phyloP scores from a whole-genome alignment of 495 filamentous ascomycete genomes.

The Astrothelium subdiscretum region DNA sequence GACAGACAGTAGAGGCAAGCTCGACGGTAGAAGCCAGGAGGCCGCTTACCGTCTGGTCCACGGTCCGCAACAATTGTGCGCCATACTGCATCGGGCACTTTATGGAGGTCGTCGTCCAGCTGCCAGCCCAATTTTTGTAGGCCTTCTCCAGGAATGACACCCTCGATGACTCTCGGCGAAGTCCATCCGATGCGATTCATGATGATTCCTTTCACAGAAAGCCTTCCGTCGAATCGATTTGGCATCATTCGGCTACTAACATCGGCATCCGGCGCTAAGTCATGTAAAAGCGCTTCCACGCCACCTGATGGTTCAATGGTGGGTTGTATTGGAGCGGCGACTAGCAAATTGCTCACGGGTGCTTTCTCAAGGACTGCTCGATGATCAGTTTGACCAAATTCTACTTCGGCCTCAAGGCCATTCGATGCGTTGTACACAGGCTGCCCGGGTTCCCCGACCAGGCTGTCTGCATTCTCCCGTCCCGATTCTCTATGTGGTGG shows the following conservation, averaged over 20 bases:
- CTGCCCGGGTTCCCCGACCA: not conserved
- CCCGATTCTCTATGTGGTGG: not conserved
- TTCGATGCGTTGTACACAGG: not conserved
- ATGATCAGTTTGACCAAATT: not conserved
- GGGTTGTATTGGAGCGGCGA: too few species aligned
- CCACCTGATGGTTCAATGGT: not conserved
- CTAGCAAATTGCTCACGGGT: not conserved
- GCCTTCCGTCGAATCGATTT: not conserved
- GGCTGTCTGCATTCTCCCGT: not conserved
- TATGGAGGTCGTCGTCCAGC: not conserved
- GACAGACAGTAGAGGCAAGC: conserved; percentile 10
- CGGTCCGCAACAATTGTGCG: conserved; percentile 20
- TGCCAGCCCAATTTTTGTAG: not conserved
- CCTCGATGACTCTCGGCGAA: not conserved
- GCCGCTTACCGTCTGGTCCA: conserved; percentile 9
- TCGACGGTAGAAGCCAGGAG: conserved; percentile 13
- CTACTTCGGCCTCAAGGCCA: not conserved
- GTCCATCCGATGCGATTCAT: not conserved
- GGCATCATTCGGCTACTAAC: not conserved
- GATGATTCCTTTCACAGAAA: not conserved
- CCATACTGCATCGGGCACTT: conserved; percentile 13
- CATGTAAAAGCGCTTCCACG: not conserved
- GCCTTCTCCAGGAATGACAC: not conserved
- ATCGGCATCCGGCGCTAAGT: not conserved
- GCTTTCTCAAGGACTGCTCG: not conserved